Evolutionary conservation across 306 rosid species (phyloP), one percentile per base, ranked within the genome.

Genomic region (Hippophae gyantsensis): DNA sequence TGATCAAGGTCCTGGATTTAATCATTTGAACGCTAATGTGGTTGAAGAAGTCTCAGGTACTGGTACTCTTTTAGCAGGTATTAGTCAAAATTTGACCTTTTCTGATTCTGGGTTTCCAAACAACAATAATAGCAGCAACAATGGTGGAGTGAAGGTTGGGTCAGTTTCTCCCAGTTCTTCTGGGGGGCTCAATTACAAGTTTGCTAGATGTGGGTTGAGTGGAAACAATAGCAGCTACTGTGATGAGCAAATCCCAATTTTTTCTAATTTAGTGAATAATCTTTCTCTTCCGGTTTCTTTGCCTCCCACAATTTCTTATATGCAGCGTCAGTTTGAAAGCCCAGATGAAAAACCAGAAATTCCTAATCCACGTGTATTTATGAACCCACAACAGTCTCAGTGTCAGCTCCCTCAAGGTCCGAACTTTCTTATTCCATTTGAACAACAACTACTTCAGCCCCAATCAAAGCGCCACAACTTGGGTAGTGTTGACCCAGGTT

Each of bases 401-500:
- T 12, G 57, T 48, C 70, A 66, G 69, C 53, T 66, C 7, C 13
- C 67, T 65, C 78, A 56, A 10, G 72, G 69, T 58, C 75, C 75
- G 6, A 69, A 26, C 57, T 68, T 77, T 57, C 61, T 77, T 52
- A 57, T 64, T 56, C 82, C 74, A 48, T 48, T 76, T 38, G 76
- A 65, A 41, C 76, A 76, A 40, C 71, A 75, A 25, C 64, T 38
- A 13, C 67, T 53, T 56, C 52, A 64, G 47, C 70, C 75, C 43
- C 82, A 68, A 26, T 52, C 60, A 60, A 77, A 72, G 60, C 76
- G 82, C 74, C 81, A 58, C 67, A 76, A 71, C 69, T 64, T 71
- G 0, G 72, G 73, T 38, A 56, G 70, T 9, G 67, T 58, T 6
- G 75, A 66, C 50, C 57, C 70, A 5, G 56, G 63, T 13, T 52